Evolutionary conservation across 2,329 filamentous ascomycete species (phyloP).

Genomic region (Lasiodiplodia sp.): DNA sequence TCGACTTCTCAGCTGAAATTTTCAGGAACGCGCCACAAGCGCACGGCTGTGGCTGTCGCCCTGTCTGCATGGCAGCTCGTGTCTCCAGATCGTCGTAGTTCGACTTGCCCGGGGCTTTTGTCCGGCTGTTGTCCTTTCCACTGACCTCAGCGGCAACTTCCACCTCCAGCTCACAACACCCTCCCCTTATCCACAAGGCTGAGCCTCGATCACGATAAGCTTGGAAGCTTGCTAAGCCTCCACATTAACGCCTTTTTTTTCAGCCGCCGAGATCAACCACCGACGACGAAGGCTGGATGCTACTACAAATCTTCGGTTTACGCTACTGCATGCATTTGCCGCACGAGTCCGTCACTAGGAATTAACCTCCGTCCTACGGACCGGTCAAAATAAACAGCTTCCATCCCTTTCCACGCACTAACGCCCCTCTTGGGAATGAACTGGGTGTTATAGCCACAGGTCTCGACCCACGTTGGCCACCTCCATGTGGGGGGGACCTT

Average conservation of each 20-base stretch:
- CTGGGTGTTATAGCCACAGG: background rate
- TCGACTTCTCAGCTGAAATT: background rate
- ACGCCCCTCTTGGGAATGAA: background rate
- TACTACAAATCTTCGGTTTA: background rate
- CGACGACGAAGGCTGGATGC: background rate
- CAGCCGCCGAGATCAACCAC: background rate
- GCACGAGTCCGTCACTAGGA: background rate
- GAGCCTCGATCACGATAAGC: background rate
- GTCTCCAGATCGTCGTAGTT: background rate
- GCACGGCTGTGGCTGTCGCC: constrained; percentile 1
- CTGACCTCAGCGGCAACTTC: background rate
- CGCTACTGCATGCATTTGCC: background rate
- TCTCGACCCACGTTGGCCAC: background rate
- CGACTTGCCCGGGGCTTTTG: background rate
- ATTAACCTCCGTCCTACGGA: background rate
- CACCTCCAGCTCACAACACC: background rate
- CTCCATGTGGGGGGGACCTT: background rate
- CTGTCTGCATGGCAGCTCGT: background rate
- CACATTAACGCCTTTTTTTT: background rate
- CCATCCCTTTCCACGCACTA: background rate
- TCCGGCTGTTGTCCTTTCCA: background rate
- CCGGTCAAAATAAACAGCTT: background rate
- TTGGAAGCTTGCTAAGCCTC: background rate
- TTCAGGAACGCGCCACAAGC: background rate
- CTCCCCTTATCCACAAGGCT: background rate